These are phyloP conservation scores for Termitomyces sp. DNA, from an alignment of 768 basidiomycete species.

Conservation along the genomic window DNA sequence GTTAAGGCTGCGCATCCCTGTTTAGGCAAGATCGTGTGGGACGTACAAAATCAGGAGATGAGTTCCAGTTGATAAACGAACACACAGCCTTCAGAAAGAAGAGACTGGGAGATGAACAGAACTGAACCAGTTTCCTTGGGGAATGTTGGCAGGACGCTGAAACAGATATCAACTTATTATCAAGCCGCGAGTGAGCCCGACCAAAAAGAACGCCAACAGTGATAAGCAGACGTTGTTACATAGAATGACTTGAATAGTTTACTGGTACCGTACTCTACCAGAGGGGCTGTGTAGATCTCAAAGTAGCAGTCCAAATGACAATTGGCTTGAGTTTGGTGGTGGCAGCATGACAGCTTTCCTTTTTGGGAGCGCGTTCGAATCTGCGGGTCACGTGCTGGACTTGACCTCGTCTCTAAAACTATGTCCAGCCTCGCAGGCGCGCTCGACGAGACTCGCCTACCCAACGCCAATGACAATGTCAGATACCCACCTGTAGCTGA, in stretches of 20 bases:
- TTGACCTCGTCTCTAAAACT: background rate
- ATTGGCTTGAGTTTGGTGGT: background rate
- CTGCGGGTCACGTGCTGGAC: slow-evolving; percentile 5
- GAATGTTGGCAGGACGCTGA: slow-evolving; percentile 21
- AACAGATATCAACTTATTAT: slow-evolving; percentile 11
- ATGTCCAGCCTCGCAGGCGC: slow-evolving; percentile 68
- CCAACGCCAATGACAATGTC: slow-evolving; percentile 13
- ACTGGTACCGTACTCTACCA: slow-evolving; percentile 6
- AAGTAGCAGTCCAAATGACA: background rate
- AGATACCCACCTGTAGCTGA: slow-evolving; percentile 12
- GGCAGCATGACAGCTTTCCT: background rate
- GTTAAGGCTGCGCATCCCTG: slow-evolving; percentile 16
- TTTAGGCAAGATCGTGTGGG: slow-evolving; percentile 18
- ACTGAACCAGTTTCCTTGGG: slow-evolving; percentile 12
- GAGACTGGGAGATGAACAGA: slow-evolving; percentile 3
- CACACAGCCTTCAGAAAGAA: slow-evolving; percentile 17
- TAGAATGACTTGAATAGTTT: slow-evolving; percentile 3
- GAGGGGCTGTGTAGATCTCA: slow-evolving; percentile 11
- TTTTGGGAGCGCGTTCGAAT: background rate
- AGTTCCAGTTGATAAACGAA: slow-evolving; percentile 11
- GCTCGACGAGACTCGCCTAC: slow-evolving; percentile 36
- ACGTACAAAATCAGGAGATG: slow-evolving; percentile 5
- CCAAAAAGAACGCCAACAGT: slow-evolving; percentile 13
- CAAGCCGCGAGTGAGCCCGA: slow-evolving; percentile 4
- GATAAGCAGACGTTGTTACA: slow-evolving; percentile 16